Evolutionary conservation across 1,284 basidiomycete genomes (phyloP).

Genomic region (Gymnopus androsaceus): DNA sequence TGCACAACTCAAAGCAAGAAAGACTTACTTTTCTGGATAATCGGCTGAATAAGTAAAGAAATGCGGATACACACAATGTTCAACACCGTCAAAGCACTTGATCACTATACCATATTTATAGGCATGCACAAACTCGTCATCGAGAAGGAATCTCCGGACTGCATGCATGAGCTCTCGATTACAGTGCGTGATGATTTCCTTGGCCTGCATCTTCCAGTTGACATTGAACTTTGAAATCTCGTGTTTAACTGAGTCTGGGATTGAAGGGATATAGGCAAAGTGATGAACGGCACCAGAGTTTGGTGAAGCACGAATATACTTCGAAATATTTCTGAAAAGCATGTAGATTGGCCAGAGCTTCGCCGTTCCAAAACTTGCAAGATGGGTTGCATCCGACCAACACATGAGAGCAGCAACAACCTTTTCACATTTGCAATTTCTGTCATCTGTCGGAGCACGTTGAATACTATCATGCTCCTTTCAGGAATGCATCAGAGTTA

Average conservation of each 20-base stretch:
- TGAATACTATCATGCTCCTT: constrained; percentile 8
- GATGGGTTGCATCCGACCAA: constrained; percentile 35
- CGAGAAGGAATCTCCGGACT: constrained; percentile 27
- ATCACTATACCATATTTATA: constrained; percentile 33
- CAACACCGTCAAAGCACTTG: constrained; percentile 27
- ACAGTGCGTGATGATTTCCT: constrained; percentile 27
- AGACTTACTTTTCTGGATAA: constrained; percentile 36
- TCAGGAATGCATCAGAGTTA: constrained; percentile 10
- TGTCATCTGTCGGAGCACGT: background rate
- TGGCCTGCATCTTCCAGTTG: background rate
- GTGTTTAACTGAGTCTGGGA: constrained; percentile 4
- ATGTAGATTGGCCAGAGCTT: constrained; percentile 36
- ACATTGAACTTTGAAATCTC: background rate
- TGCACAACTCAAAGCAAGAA: background rate
- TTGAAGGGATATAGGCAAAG: constrained; percentile 33
- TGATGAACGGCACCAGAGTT: constrained; percentile 29
- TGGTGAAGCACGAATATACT: constrained; percentile 28
- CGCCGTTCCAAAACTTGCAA: constrained; percentile 33
- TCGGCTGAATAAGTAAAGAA: constrained; percentile 36
- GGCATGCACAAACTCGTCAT: constrained; percentile 29
- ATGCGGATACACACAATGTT: constrained; percentile 26
- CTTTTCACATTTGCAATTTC: constrained; percentile 11
- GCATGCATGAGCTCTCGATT: constrained; percentile 32
- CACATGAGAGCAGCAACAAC: constrained; percentile 31
- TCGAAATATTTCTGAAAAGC: constrained; percentile 34